These are phyloP conservation scores for Rhododendron ovatum DNA, from an alignment of 148 eudicot genomes.

Conservation along the genomic window DNA sequence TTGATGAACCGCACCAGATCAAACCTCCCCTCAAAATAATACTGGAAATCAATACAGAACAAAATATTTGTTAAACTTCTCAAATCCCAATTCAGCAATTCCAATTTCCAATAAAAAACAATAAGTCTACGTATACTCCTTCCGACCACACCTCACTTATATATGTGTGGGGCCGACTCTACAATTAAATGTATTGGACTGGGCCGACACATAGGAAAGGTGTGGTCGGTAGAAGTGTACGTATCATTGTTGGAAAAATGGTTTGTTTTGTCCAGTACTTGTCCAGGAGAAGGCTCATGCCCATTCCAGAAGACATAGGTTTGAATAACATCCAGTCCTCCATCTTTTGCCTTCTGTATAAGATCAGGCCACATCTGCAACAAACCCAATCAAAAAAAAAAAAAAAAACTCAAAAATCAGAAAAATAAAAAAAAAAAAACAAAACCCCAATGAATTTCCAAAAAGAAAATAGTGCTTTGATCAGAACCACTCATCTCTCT, in stretches of 20 bases:
- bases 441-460: neutral
- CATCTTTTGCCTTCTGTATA: conserved; percentile 79
- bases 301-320: conserved; percentile 98
- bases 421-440: neutral
- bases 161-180: too few species aligned
- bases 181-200: too few species aligned
- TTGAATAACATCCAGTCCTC: conserved; percentile 85
- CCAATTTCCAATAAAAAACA: neutral
- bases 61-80: neutral
- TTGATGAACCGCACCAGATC: conserved; percentile 80
- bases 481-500: too few species aligned
- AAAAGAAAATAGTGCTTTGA: neutral
- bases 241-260: neutral
- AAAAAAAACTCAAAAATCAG: neutral
- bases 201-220: too few species aligned
- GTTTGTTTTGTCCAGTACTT: conserved; percentile 24
- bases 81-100: neutral
- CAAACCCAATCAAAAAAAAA: neutral
- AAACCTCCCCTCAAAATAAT: conserved; percentile 74
- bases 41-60: conserved; percentile 37
- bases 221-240: too few species aligned
- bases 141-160: too few species aligned
- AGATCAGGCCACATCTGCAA: conserved; percentile 96
- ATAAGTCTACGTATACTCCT: too few species aligned
- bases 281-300: conserved; percentile 89